Evolutionary conservation across 805 yeast species (phyloP), one percentile per base, ranked within the genome.

Genomic region (Cyberlindnera veronae): DNA sequence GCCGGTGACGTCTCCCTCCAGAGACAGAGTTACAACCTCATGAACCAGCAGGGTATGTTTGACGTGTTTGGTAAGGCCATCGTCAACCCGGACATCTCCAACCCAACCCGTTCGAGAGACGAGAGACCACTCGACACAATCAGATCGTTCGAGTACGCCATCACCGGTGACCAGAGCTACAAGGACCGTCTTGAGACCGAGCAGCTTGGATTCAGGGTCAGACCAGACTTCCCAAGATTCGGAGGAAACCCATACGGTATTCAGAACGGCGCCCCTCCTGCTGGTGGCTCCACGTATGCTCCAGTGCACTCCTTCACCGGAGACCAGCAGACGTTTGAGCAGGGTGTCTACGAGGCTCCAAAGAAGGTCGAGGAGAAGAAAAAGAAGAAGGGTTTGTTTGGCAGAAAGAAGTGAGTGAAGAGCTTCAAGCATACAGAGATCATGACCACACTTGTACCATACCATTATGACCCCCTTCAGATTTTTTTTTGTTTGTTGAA

Each of bases 91-190:
- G 99, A 93, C 61, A 72, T 84, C 51, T 87, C 95, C 28, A 93
- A 93, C 60, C 99, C 99, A 21, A 81, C 96, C 6, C 76, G 99
- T 56, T 67, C 84, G 16, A 77, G 99, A 63, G 91, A 90, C 62
- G 99, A 93, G 66, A 78, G 99, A 56, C 99, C 99, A 4, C 68
- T 93, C 55, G 99, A 95, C 62, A 93, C 99, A 2, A 90, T 93
- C 55, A 74, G 98, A 53, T 74, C 86, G 5, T 93, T 93, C 64
- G 98, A 93, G 68, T 93, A 83, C 59, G 81, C 97, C 28, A 89
- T 93, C 49, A 87, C 96, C 6, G 96, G 96, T 38, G 99, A 93
- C 62, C 66, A 73, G 42, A 63, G 76, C 11, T 83, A 85, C 68
- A 79, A 81, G 39, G 93, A 87, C 42, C 88, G 85, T 54, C 70